Evolutionary conservation across 805 yeast genomes (phyloP).

Genomic region (Scheffersomyces ergatensis): DNA sequence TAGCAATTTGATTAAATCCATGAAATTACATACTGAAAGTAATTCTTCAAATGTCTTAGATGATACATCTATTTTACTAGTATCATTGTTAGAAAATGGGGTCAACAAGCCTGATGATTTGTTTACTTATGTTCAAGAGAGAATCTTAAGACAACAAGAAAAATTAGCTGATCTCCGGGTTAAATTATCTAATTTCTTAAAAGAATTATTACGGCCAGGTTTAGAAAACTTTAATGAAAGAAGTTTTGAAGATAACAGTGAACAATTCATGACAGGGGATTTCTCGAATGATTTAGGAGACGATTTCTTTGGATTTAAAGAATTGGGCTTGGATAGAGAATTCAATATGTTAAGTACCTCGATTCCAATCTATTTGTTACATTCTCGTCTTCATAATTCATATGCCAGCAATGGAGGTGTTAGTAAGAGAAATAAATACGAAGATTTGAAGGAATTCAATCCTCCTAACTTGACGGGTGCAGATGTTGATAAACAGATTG

Average conservation of each 20-base stretch:
- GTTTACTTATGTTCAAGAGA: constrained; percentile 71
- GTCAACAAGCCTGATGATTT: constrained; percentile 74
- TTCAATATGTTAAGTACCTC: constrained; percentile 80
- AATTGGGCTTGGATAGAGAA: constrained; percentile 89
- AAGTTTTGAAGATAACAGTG: constrained; percentile 85
- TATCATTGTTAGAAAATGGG: constrained; percentile 82
- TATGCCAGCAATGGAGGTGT: constrained; percentile 41
- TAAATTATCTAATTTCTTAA: constrained; percentile 69
- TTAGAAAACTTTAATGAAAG: constrained; percentile 70
- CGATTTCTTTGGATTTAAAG: constrained; percentile 96
- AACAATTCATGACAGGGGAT: constrained; percentile 92
- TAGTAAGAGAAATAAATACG: constrained; percentile 54
- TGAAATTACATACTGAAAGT: constrained; percentile 72
- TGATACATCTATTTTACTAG: constrained; percentile 46
- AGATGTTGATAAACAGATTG: constrained; percentile 54
- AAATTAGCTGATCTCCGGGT: constrained; percentile 67
- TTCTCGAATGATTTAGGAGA: constrained; percentile 93
- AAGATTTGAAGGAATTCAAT: constrained; percentile 59
- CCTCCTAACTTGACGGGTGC: constrained; percentile 52
- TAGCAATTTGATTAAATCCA: constrained; percentile 66
- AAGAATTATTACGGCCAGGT: constrained; percentile 80
- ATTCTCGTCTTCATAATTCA: constrained; percentile 68
- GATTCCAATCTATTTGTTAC: constrained; percentile 86
- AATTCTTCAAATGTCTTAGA: constrained; percentile 43
- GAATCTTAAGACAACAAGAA: constrained; percentile 61